A percentile compares a stretch with the other conserved stretches of the same genome.
Conservation (phyloP, 306 rosid species). For the Begonia peltatifolia region DNA sequence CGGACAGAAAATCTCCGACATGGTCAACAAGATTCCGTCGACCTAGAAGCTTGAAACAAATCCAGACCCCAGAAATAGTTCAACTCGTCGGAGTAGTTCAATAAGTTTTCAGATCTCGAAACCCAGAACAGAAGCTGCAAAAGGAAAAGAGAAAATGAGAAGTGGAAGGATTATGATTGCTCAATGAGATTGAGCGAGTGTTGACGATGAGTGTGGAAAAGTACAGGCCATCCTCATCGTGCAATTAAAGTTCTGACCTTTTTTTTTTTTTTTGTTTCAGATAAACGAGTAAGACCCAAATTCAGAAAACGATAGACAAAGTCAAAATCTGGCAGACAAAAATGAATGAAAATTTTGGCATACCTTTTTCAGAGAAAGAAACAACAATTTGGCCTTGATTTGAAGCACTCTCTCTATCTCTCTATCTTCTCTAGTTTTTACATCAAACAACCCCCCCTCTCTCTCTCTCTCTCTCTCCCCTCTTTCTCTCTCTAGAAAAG, state of each 20-base stretch:
- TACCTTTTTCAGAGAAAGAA: constrained; percentile 21
- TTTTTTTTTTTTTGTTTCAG: constrained; percentile 2
- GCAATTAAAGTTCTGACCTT: background rate
- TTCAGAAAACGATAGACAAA: constrained; percentile 11
- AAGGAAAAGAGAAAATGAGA: constrained; percentile 2
- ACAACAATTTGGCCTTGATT: constrained; percentile 9
- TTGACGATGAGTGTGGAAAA: background rate
- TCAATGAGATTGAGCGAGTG: background rate
- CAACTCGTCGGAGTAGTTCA: constrained; percentile 5
- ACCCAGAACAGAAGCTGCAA: constrained; percentile 3
- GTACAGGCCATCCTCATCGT: background rate
- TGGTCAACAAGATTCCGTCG: constrained; percentile 20
- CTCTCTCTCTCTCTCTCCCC: background rate
- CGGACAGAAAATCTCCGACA: constrained; percentile 26
- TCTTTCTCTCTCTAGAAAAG: constrained; percentile 6
- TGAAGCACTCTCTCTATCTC: constrained; percentile 10
- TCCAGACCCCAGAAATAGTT: constrained; percentile 11
- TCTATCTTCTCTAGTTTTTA: constrained; percentile 4
- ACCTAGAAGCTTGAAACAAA: constrained; percentile 23
- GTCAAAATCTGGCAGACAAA: constrained; percentile 12
- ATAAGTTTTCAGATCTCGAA: background rate
- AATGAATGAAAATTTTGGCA: constrained; percentile 20
- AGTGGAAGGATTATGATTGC: background rate
- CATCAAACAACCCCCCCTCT: constrained; percentile 10
- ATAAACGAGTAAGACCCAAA: constrained; percentile 12